A percentile compares a stretch with the other conserved stretches of the same genome.
Conservation (phyloP, 2,329 filamentous ascomycete genomes). For the Fusarium sp. region DNA sequence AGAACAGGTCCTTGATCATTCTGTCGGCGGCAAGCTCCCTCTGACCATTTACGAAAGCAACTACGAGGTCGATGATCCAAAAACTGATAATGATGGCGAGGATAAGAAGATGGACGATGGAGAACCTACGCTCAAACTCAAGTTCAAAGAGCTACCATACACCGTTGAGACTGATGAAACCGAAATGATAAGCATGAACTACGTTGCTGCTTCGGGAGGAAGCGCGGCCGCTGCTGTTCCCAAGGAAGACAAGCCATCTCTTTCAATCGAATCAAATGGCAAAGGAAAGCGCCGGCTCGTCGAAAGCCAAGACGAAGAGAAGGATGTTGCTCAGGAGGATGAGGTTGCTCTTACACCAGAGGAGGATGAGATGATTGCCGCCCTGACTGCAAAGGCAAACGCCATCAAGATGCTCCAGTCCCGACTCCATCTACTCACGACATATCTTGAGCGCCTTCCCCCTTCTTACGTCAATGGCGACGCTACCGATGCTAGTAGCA, state of each 20-base stretch:
- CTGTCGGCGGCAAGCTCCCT: constrained; percentile 82
- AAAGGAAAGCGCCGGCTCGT: constrained; percentile 63
- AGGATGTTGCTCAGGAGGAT: constrained; percentile 49
- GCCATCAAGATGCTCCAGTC: constrained; percentile 93
- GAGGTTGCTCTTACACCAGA: constrained; percentile 63
- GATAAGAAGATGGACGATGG: constrained; percentile 79
- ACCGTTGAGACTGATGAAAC: constrained; percentile 93
- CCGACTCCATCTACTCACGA: constrained; percentile 75
- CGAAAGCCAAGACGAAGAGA: constrained; percentile 46
- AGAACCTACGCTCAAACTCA: constrained; percentile 68
- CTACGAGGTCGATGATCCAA: constrained; percentile 74
- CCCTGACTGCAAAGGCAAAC: constrained; percentile 87
- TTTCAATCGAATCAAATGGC: constrained; percentile 60
- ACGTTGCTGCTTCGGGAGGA: constrained; percentile 85
- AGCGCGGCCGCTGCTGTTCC: constrained; percentile 74
- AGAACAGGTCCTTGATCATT: constrained; percentile 61
- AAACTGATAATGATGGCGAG: constrained; percentile 62
- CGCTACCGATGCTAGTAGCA: constrained; percentile 53
- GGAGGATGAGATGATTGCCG: constrained; percentile 70
- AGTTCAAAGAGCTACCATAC: constrained; percentile 86
- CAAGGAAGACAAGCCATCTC: constrained; percentile 56
- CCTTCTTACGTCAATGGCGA: constrained; percentile 69
- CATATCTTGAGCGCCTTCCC: constrained; percentile 81
- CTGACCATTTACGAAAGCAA: constrained; percentile 91
- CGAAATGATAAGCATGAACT: constrained; percentile 98